phyloP scores from a whole-genome alignment of 2,329 filamentous ascomycete species.

The Botrytis pseudocinerea region DNA sequence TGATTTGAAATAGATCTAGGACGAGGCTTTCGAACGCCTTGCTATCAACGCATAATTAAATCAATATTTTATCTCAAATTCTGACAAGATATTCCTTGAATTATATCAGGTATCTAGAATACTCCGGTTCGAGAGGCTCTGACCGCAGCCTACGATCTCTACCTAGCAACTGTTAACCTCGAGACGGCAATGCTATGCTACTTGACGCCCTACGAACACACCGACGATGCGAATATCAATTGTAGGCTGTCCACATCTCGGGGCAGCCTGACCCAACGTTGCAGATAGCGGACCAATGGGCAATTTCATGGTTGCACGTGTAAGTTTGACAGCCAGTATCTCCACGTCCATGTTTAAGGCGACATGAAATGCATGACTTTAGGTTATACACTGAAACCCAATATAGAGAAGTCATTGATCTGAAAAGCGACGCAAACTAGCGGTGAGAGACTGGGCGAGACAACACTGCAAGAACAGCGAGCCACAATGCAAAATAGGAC shows the following conservation, averaged over 20 bases:
- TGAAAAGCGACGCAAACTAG: not conserved
- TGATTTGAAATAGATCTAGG: not conserved
- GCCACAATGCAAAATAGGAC: not conserved
- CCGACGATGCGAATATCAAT: not conserved
- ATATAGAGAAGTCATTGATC: not conserved
- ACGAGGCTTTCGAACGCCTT: not conserved
- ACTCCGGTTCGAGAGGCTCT: too few relatives aligned
- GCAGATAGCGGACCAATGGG: not conserved
- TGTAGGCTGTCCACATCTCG: not conserved
- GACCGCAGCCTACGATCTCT: not conserved
- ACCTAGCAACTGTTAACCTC: not conserved
- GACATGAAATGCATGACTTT: not conserved
- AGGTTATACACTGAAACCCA: not conserved
- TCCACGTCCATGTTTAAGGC: not conserved
- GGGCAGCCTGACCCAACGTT: not conserved
- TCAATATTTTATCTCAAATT: not conserved
- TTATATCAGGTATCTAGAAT: not conserved
- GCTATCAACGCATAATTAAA: not conserved
- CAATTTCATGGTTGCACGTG: not conserved
- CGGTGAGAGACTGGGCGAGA: conserved; percentile 2
- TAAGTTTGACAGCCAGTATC: not conserved
- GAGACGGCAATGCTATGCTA: not conserved
- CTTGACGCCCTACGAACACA: not conserved
- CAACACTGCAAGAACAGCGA: not conserved
- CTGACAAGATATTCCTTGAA: not conserved